These are phyloP conservation scores for Pulveroboletus sp. DNA, from an alignment of 1,284 basidiomycete genomes.

Conservation along the genomic window DNA sequence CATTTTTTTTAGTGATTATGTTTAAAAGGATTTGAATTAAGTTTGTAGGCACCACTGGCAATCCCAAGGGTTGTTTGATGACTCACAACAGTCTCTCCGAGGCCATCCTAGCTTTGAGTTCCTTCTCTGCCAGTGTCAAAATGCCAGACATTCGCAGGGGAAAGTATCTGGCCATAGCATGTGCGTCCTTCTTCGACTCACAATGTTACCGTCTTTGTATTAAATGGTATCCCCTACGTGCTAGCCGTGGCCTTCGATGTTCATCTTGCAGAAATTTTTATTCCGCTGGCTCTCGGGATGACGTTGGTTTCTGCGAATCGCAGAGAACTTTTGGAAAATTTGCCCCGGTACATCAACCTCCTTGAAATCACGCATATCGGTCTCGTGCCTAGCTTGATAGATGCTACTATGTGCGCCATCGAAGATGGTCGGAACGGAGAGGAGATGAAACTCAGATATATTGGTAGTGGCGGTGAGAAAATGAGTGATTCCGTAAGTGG, in stretches of 20 bases:
- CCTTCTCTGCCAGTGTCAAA: constrained; percentile 36
- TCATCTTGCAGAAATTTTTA: constrained; percentile 45
- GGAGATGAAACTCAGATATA: constrained; percentile 39
- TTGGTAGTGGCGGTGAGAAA: constrained; percentile 52
- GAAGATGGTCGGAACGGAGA: constrained; percentile 29
- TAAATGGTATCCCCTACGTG: background rate
- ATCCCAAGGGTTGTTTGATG: constrained; percentile 54
- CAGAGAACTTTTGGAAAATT: constrained; percentile 44
- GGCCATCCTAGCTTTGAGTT: constrained; percentile 42
- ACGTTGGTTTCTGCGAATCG: constrained; percentile 43
- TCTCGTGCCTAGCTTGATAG: constrained; percentile 52
- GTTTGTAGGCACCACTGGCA: constrained; percentile 47
- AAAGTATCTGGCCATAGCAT: constrained; percentile 43
- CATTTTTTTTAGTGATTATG: background rate
- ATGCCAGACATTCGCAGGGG: constrained; percentile 36
- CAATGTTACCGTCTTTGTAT: background rate
- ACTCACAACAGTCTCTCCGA: constrained; percentile 44
- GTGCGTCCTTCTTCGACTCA: constrained; percentile 27
- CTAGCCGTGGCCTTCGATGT: constrained; percentile 50
- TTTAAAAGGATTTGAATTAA: background rate
- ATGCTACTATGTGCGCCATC: constrained; percentile 45
- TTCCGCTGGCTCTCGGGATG: constrained; percentile 44
- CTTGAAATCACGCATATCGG: constrained; percentile 50
- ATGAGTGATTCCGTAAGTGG: constrained; percentile 46
- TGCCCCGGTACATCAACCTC: constrained; percentile 41